These are phyloP conservation scores for Citrus mangshanensis DNA, from an alignment of 345 rosid genomes.

Conservation along the genomic window DNA sequence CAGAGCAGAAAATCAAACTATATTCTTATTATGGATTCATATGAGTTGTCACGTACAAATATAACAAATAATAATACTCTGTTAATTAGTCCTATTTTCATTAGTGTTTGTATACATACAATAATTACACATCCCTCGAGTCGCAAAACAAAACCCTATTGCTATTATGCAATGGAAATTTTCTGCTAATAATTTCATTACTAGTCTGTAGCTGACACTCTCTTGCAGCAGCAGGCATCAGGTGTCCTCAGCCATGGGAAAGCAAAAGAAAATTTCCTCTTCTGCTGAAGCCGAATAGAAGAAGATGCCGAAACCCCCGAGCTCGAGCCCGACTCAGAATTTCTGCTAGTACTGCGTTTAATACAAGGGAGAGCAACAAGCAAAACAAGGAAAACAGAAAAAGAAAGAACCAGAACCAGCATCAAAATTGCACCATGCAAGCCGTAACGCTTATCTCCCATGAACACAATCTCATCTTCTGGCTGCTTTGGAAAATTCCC, in stretches of 20 bases:
- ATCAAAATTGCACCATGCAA: constrained; percentile 45
- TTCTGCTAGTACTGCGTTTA: constrained; percentile 19
- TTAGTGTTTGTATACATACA: too few species aligned
- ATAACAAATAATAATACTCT: too few species aligned
- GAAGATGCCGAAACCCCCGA: too few species aligned
- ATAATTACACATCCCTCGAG: background rate
- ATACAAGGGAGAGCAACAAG: constrained; percentile 39
- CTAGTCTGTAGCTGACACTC: background rate
- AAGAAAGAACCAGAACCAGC: constrained; percentile 27
- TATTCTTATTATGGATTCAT: too few species aligned
- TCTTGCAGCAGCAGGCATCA: background rate
- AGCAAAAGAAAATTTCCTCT: background rate
- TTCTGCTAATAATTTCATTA: background rate
- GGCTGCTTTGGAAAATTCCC: background rate
- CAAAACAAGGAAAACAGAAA: constrained; percentile 36
- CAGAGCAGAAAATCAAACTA: too few species aligned
- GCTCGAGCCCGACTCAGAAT: constrained; percentile 14
- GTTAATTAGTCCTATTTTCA: background rate
- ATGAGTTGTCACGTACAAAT: too few species aligned
- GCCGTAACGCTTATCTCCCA: constrained; percentile 36
- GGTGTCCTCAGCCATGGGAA: background rate
- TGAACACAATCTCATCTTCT: constrained; percentile 14
- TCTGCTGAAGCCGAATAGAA: too few species aligned
- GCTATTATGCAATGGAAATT: constrained; percentile 1
- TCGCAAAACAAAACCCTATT: background rate